Percentiles rank a stretch among this genome's conserved stretches.
These are phyloP conservation scores for Peziza echinospora DNA, from an alignment of 495 filamentous ascomycete genomes.

Conservation along the genomic window DNA sequence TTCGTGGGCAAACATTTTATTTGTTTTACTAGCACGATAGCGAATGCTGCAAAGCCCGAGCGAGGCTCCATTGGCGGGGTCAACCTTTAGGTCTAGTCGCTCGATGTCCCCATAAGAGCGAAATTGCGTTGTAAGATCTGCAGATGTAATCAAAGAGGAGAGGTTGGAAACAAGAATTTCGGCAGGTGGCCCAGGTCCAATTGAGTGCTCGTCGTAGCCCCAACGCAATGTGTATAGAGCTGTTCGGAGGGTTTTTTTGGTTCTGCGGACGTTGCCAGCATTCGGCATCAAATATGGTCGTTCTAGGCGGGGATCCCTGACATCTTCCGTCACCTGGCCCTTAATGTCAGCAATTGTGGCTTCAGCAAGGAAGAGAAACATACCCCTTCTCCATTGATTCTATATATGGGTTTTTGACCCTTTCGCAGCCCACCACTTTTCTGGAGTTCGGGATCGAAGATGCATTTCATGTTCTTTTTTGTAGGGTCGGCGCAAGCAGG, in stretches of 20 bases:
- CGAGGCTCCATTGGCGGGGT: slow-evolving; percentile 79
- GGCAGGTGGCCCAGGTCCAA: slow-evolving; percentile 68
- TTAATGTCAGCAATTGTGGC: slow-evolving; percentile 5
- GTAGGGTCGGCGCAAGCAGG: slow-evolving; percentile 5
- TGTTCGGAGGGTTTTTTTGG: slow-evolving; percentile 46
- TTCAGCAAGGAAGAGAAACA: slow-evolving; percentile 13
- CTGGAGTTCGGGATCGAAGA: slow-evolving; percentile 18
- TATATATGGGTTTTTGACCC: slow-evolving; percentile 21
- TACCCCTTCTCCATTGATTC: slow-evolving; percentile 20
- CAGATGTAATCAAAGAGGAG: slow-evolving; percentile 62
- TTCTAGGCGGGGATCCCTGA: slow-evolving; percentile 28
- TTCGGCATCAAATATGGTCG: slow-evolving; percentile 21
- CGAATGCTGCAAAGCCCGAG: slow-evolving; percentile 78
- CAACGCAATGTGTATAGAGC: slow-evolving; percentile 58
- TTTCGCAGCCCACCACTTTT: slow-evolving; percentile 25
- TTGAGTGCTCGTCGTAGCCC: slow-evolving; percentile 61
- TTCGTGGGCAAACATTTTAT: slow-evolving; percentile 37
- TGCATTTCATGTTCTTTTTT: slow-evolving; percentile 5
- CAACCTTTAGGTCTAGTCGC: slow-evolving; percentile 70
- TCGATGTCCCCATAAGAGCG: slow-evolving; percentile 72
- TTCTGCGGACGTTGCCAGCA: slow-evolving; percentile 26
- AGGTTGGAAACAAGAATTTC: slow-evolving; percentile 87
- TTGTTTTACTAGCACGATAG: slow-evolving; percentile 52
- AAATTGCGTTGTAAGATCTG: slow-evolving; percentile 60
- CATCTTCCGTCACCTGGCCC: slow-evolving; percentile 11